Evolutionary conservation across 345 rosid species (phyloP), one percentile per base, ranked within the genome.

Genomic region (Populus ilicifolia): DNA sequence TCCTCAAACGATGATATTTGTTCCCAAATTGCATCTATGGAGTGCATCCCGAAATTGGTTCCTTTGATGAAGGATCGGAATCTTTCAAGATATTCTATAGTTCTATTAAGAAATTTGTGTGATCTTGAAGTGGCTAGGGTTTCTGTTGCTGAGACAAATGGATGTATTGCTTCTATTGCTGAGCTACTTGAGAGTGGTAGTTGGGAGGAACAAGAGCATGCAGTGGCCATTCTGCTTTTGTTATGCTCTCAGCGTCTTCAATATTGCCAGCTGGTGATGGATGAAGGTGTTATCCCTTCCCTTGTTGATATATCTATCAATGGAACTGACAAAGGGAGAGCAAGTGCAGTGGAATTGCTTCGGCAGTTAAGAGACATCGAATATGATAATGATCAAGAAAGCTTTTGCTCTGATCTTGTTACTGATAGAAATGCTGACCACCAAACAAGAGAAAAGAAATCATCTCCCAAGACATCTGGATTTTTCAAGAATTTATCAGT

Each of bases 181-280:
- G 82, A 86, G 30, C 82, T 91, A 36, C 91, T 95, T 11, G 97
- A 92, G 21, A 82, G 75, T 38, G 88, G 81, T 30, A 85, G 82
- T 74, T 33, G 67, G 1, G 89, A 90, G 84, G 91, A 86, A 73
- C 97, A 90, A 84, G 99, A 95, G 78, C 87, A 84, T 16, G 84
- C 83, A 18, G 83, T 83, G 16, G 71, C 78, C 21, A 48, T 87
- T 46, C 77, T 87, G 27, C 83, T 84, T 18, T 82, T 82, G 2
- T 71, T 87, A 50, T 87, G 89, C 78, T 80, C 86, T 72, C 86
- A 84, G 76, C 75, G 79, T 10, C 62, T 76, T 29, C 79, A 81
- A 36, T 87, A 92, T 72, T 90, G 98, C 71, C 77, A 85, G 23
- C 64, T 93, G 80, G 87, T 93, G 16, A 85, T 90, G 94, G 83